Evolutionary conservation across 2,329 filamentous ascomycete species (phyloP), one percentile per base, ranked within the genome.

Genomic region (Fusarium sp.): DNA sequence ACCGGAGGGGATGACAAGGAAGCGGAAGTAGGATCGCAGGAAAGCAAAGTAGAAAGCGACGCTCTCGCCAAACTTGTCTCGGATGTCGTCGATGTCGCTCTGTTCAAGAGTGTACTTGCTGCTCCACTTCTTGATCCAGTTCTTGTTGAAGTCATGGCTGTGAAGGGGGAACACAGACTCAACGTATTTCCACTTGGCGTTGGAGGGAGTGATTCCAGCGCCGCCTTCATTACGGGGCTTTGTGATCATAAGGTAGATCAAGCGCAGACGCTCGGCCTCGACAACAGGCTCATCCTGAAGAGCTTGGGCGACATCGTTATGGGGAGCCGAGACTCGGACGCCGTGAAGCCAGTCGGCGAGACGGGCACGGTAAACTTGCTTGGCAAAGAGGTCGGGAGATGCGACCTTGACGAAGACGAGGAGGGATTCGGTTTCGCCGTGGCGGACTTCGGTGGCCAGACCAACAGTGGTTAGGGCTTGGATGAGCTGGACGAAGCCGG

Each of bases 1-100:
- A 6, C 85, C 89, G 1, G 95, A 92, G 0, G 94, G 94, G 63
- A 95, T 91, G n/a, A 92, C 80, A 26, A 97, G 84, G 76, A 97
- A 97, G 61, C 89, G 86, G 77, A 97, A 97, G 81, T 98, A 98
- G 34, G 91, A 91, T 76, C 97, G 93, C 33, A 97, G 87, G 76
- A 98, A 98, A 39, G 95, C 94, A 78, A 97, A 98, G 82, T 98
- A 98, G 79, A 97, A 97, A 36, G 93, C 95, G 61, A 98, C 92
- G 77, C 89, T 91, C 79, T 95, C 91, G 49, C 93, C 93, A 78
- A 94, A 94, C 68, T 90, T 86, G 76, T 94, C 86, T 26, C 92
- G 88, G 66, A 97, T 94, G 46, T 88, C 86, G 75, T 92, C 88
- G n/a, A 97, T 82, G 73, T 94, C 88, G 50, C 85, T 79, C 36